Evolutionary conservation across 306 rosid species (phyloP).

Genomic region (Phaseolus lunatus): DNA sequence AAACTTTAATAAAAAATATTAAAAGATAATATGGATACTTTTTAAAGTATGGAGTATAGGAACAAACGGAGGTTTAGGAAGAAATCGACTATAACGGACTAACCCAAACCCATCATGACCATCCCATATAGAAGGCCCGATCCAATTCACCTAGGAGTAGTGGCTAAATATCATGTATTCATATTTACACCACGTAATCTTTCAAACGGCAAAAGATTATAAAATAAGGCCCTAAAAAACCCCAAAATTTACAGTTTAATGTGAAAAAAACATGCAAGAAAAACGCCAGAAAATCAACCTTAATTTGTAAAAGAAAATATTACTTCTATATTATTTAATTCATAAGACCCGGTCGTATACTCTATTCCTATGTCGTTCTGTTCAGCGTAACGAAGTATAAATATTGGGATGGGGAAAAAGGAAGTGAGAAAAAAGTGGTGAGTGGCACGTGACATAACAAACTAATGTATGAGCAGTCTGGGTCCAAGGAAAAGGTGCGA

Average conservation of each 20-base stretch:
- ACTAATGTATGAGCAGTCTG: slow-evolving; percentile 37
- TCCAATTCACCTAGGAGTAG: not conserved
- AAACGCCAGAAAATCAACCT: not conserved
- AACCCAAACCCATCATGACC: not conserved
- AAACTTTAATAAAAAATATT: too few species aligned
- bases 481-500: slow-evolving; percentile 49
- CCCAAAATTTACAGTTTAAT: not conserved
- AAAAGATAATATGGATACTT: too few species aligned
- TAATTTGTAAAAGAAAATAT: slow-evolving; percentile 22
- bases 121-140: not conserved
- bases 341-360: not conserved
- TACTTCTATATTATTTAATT: not conserved
- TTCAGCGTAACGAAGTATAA: not conserved
- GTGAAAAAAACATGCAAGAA: not conserved
- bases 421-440: slow-evolving; percentile 21
- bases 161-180: not conserved
- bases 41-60: too few species aligned
- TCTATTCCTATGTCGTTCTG: too few species aligned
- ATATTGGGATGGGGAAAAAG: not conserved
- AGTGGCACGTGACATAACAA: slow-evolving; percentile 54
- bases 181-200: not conserved
- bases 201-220: not conserved
- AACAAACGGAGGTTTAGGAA: too few species aligned
- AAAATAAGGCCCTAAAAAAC: not conserved
- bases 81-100: not conserved